Conservation (phyloP, 164 flowering plant genomes). For the Dillenia turbinata region DNA sequence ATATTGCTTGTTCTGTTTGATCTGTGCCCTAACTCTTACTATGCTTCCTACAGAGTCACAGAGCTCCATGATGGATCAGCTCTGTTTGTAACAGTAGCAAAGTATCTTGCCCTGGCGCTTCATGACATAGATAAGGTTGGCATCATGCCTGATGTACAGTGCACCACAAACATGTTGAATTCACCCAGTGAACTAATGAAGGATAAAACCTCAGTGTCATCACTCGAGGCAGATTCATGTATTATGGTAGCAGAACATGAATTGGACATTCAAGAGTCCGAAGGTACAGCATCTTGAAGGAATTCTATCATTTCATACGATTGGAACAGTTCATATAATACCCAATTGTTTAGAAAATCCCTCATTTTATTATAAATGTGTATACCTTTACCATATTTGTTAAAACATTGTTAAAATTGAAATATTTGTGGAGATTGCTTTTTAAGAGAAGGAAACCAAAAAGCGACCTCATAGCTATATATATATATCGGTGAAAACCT, state of each 20-base stretch:
- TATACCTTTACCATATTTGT: too few relatives aligned
- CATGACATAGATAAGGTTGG: constrained; percentile 96
- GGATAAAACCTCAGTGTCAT: constrained; percentile 31
- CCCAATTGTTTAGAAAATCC: too few relatives aligned
- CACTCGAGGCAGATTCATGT: constrained; percentile 88
- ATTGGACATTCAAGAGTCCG: constrained; percentile 68
- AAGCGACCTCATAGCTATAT: too few relatives aligned
- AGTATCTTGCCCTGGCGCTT: constrained; percentile 81
- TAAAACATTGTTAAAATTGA: too few relatives aligned
- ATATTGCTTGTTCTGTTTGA: too few relatives aligned
- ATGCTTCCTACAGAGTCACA: constrained; percentile 63
- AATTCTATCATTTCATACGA: not conserved
- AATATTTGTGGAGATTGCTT: too few relatives aligned
- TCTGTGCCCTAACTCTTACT: too few relatives aligned
- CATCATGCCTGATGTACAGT: constrained; percentile 81
- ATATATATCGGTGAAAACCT: too few relatives aligned
- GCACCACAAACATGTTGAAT: constrained; percentile 74
- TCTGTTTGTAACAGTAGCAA: constrained; percentile 87
- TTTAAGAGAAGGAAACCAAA: too few relatives aligned
- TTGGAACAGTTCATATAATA: too few relatives aligned
- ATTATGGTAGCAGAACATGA: constrained; percentile 93
- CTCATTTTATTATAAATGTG: too few relatives aligned
- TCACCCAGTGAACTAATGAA: constrained; percentile 38
- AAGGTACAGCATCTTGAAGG: constrained; percentile 77
- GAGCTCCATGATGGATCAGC: constrained; percentile 95